Evolutionary conservation across 371 early-diverging fungal species (phyloP), one percentile per base, ranked within the genome.

Genomic region (Mucor plumbeus): DNA sequence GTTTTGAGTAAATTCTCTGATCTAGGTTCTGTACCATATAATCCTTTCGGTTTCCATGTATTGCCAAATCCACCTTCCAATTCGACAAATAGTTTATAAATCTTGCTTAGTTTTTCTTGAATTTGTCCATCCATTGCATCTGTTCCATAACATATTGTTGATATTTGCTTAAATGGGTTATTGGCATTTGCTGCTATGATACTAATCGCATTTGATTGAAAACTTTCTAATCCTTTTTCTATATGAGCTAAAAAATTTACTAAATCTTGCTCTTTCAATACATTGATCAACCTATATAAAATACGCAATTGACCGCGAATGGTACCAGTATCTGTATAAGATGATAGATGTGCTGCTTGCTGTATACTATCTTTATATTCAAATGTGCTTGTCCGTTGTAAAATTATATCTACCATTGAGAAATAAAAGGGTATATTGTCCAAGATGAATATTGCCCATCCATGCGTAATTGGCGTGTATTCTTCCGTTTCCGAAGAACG

Each of bases 371-470:
- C 43, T 58, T 70, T 31, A 61, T 63, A 64, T 2, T 39, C 40
- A 48, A 74, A 77, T 21, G 62, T 70, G 9, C 72, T 34, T 8
- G 65, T 64, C 4, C 73, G 70, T 41, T 74, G 70, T 14, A 81
- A 40, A 26, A 81, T 62, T 1, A 73, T 72, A 7, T 76, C 72
- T 0, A 74, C 74, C 4, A 73, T 36, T 1, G 68, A 64, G 15
- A 78, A 50, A 55, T 81, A 81, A 50, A 47, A 76, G 11, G 69
- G 56, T 4, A 68, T 57, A 59, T 78, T 81, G 13, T 81, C 81
- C 26, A 78, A 43, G 0, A 81, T 67, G 17, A 72, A 64, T 13
- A 38, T 35, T 13, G 64, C 55, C 74, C 76, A 81, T 4, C 75
- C 74, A 4, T 67, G 61, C 19, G 59, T 38, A 11, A 73, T 60